phyloP scores from a whole-genome alignment of 2,329 filamentous ascomycete species.

The Triangularia setosa region DNA sequence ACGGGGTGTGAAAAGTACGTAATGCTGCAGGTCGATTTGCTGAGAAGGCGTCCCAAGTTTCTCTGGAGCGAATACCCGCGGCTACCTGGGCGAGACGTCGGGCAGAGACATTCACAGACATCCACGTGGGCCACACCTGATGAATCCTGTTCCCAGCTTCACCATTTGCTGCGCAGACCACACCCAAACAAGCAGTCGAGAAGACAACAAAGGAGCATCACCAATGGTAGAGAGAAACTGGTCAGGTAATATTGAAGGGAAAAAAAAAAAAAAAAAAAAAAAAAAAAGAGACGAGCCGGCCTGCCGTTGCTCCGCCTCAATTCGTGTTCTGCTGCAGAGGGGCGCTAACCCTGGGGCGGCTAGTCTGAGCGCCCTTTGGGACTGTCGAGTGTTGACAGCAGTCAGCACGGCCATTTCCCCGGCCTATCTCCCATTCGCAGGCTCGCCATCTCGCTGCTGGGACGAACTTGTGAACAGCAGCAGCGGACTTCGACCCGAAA shows the following conservation, averaged over 20 bases:
- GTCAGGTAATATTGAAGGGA: neutral
- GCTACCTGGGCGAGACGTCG: neutral
- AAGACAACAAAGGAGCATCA: neutral
- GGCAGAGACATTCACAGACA: neutral
- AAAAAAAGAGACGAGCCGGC: conserved; percentile 1
- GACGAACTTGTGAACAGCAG: neutral
- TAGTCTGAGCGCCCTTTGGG: neutral
- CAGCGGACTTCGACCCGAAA: neutral
- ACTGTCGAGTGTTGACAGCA: neutral
- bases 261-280: too few species aligned
- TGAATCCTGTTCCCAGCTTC: neutral
- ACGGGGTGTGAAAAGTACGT: neutral
- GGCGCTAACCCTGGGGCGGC: conserved; percentile 1
- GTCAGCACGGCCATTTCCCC: conserved; percentile 1
- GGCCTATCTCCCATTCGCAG: neutral
- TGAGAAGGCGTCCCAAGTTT: neutral
- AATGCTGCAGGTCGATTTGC: neutral
- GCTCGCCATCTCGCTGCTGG: neutral
- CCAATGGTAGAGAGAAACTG: neutral
- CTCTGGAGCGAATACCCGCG: neutral
- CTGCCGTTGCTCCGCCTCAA: conserved; percentile 9
- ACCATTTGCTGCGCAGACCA: neutral
- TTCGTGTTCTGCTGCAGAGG: conserved; percentile 9
- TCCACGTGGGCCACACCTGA: neutral
- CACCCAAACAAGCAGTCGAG: neutral